phyloP scores from a whole-genome alignment of 2,329 filamentous ascomycete genomes.

The Lasiodiplodia sp. region DNA sequence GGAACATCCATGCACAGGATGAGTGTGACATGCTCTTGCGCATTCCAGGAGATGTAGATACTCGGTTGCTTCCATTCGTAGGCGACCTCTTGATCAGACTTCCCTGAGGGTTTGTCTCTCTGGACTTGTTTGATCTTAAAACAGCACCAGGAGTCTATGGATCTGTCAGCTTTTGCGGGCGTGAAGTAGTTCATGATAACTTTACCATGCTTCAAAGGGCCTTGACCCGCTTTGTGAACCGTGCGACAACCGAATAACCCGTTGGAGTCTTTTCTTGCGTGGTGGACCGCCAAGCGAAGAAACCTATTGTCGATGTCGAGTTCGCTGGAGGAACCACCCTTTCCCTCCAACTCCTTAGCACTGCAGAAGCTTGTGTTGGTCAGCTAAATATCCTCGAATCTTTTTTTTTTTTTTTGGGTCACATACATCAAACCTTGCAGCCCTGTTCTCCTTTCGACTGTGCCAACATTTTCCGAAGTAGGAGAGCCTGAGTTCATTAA shows the following conservation, averaged over 20 bases:
- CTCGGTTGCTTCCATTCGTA: conserved; percentile 8
- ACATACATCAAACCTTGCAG: not conserved
- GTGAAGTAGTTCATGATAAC: not conserved
- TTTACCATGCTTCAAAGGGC: not conserved
- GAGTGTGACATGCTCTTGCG: not conserved
- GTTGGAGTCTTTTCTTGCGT: conserved; percentile 15
- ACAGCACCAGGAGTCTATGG: conserved; percentile 22
- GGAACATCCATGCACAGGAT: conserved; percentile 4
- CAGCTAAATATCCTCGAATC: not conserved
- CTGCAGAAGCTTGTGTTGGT: not conserved
- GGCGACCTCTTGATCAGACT: not conserved
- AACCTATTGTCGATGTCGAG: not conserved
- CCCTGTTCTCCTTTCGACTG: not conserved
- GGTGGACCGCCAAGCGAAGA: not conserved
- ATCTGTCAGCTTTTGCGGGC: not conserved
- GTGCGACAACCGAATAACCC: conserved; percentile 9
- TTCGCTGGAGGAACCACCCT: not conserved
- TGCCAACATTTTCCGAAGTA: not conserved
- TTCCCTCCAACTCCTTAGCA: not conserved
- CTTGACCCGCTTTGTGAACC: not conserved
- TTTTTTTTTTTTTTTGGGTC: not conserved
- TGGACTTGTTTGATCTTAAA: conserved; percentile 24
- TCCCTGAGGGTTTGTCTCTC: not conserved
- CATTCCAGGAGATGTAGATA: conserved; percentile 4
- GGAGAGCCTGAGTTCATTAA: not conserved